Evolutionary conservation across 345 rosid genomes (phyloP), one percentile per base, ranked within the genome.

Genomic region (Cardamine chenopodiifolia): DNA sequence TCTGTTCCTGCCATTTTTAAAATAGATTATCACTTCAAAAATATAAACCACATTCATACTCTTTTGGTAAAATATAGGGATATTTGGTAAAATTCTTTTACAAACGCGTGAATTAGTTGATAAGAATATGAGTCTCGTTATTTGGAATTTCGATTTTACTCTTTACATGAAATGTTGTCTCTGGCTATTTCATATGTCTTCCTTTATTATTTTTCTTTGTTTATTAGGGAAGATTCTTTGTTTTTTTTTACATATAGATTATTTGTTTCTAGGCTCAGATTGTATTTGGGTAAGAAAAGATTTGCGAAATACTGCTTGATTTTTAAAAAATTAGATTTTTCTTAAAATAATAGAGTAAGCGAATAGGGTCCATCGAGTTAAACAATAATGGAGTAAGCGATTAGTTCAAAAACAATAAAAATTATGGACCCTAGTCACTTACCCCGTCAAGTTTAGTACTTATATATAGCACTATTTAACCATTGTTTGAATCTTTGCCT

Each of bases 251-350:
- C 13, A 52, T 23, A 55, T 39, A 28, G 45, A 72, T 72, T 72
- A 70, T 53, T 42, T 62, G 70, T 62, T 52, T 72, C 54, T 1
- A 62, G 62, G 32, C 47, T 62, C 22, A 50, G 59, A 26, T 29
- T 72, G 25, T 14, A 63, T 40, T 40, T 42, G 55, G 19, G 56
- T 45, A 53, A 53, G 45, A 53, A 45, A 56, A 66, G 53, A 66
- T 74, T 35, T 74, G 72, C 17, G 15, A 66, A 49, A 74, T 74
- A 39, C 39, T 32, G 50, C 49, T 65, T 17, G 29, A 44, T 22
- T 42, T 55, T n/a, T n/a, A n/a, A 32, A 49, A 55, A 64, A 54
- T 22, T 44, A 11, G 54, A 31, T 20, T 19, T 20, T 13, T 72
- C 59, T 42, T 28, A 28, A 31, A 31, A 15, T 29, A 62, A 72